These are phyloP conservation scores for Cryphonectria nitschkei DNA, from an alignment of 2,329 filamentous ascomycete genomes.

Conservation along the genomic window DNA sequence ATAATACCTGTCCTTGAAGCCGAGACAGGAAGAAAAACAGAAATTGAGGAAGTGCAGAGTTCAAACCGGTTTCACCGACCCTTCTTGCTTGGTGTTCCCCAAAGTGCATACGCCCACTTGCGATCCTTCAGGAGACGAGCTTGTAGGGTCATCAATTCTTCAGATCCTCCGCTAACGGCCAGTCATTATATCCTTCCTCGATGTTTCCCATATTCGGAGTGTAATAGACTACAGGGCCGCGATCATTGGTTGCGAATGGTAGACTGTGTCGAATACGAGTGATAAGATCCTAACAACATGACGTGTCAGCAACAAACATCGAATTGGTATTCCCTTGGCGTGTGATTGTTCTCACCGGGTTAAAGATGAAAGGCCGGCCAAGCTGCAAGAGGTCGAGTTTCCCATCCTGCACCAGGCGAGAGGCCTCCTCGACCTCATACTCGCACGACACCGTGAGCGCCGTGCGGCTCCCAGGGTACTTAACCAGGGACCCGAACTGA, in stretches of 20 bases:
- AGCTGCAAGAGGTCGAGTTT: slow-evolving; percentile 24
- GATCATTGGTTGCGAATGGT: background rate
- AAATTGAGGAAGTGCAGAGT: background rate
- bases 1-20: background rate
- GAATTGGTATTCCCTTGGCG: background rate
- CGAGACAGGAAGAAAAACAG: background rate
- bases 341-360: slow-evolving; percentile 11
- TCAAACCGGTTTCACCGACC: background rate
- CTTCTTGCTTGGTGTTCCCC: background rate
- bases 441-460: slow-evolving; percentile 18
- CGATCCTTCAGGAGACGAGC: background rate
- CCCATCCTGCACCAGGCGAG: background rate
- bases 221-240: background rate
- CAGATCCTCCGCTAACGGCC: background rate
- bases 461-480: slow-evolving; percentile 7
- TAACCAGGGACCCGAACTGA: slow-evolving; percentile 19
- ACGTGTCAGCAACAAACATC: background rate
- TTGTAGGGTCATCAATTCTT: background rate
- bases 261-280: background rate
- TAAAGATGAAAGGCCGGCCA: slow-evolving; percentile 22
- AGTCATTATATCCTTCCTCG: background rate
- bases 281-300: background rate
- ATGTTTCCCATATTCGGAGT: background rate
- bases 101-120: background rate
- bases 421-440: slow-evolving; percentile 24